Base-by-base conservation (phyloP, 78 protist genomes). In the Isochrysis galbana region DNA sequence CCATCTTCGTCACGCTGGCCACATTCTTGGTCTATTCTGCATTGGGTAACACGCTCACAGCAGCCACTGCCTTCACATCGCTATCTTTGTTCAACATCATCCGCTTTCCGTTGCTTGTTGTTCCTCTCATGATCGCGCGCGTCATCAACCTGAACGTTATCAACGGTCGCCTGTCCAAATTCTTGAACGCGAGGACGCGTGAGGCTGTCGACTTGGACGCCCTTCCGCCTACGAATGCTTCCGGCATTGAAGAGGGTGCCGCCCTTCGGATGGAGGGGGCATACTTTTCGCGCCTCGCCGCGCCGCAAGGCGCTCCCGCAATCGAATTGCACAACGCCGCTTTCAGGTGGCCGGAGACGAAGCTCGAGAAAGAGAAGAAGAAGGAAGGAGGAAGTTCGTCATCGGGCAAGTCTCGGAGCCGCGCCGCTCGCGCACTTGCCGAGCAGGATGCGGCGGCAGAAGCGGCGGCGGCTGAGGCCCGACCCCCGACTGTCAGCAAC, bases 61-160 rank as follows among this genome's bases (percentile, higher is more conserved):
- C 98, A 11, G 82, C 82, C n/a, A 82, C 2, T 32, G 91, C 90
- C 44, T 93, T 94, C 94, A 42, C 94, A 29, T 87, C 94, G 39
- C 89, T 93, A 44, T 22, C 88, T 22, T 88, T 90, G 46, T 91
- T 93, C 90, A 21, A 89, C 32, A 29, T 94, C 32, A 42, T 94
- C 54, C 93, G 94, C 48, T 90, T 94, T 90, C 98, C 99, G n/a
- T 84, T 98, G 55, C 55, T n/a, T 54, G 45, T 93, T 25, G 2
- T 94, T 46, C 96, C 61, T 7, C 29, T 70, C 45, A 70, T 70
- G 42, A 77, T 77, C 86, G 25, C 86, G 48, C 46, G 86, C 47
- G 55, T 80, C 38, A 26, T 80, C n/a, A 54, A 80, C 88, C 47
- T 80, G 88, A 0, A 14, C 42, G 88, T 80, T 38, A 54, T 80